Evolutionary conservation across 805 yeast species (phyloP), one percentile per base, ranked within the genome.

Genomic region (Cyberlindnera amylophila): DNA sequence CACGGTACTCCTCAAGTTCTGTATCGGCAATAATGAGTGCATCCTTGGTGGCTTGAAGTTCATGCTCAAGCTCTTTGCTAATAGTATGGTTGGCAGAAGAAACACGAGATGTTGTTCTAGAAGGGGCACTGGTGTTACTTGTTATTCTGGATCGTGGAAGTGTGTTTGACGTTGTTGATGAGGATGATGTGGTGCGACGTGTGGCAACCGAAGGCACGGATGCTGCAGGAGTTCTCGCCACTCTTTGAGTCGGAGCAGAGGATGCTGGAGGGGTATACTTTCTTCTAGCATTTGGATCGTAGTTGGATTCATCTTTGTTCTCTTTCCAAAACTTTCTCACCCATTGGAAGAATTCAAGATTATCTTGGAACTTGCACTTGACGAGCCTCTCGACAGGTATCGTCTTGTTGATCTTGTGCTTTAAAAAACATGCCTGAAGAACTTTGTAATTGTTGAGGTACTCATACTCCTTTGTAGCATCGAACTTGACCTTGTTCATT

Each of bases 321-420:
- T 85, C 91, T 48, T 72, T 71, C 97, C 98, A 91, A 55, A 71
- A 81, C 55, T 75, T 75, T 58, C 86, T 82, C 57, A 88, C 71
- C 96, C 96, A 93, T 66, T 93, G 99, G 50, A 90, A 67, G 55
- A 93, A 85, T 66, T 90, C 98, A 55, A 93, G 72, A 63, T 93
- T 93, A 59, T 91, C 98, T 62, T 93, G 99, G 53, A 93, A 77
- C 56, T 86, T 73, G 67, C 97, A 93, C 63, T 86, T 87, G 61
- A 86, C 78, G 46, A 93, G 71, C 49, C 75, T 73, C 45, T 87
- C 96, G 23, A 89, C 93, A 23, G 89, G 90, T 24, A 93, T 78
- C 14, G 77, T 72, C 54, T 88, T 80, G 42, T 81, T 78, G 47
- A 93, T 79, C 34, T 72, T 69, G 58, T 87, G 88, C 53, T 70